phyloP scores from a whole-genome alignment of 495 filamentous ascomycete species.

The Penicillium roqueforti region DNA sequence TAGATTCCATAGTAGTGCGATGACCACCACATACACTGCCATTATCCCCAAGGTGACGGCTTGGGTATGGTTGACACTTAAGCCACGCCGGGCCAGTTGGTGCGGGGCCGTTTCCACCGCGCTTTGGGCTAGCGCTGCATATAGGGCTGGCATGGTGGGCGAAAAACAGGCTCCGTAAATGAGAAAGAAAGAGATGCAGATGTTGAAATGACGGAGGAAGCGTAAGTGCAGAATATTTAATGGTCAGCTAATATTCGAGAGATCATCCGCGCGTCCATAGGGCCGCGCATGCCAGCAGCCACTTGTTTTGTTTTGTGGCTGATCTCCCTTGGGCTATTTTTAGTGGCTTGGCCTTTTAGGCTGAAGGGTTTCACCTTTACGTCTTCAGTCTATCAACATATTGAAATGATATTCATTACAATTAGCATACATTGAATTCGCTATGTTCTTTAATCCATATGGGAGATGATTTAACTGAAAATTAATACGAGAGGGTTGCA shows the following conservation, averaged over 20 bases:
- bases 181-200: not conserved
- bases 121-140: slow-evolving; percentile 22
- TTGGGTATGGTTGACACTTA: slow-evolving; percentile 67
- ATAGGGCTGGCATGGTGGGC: slow-evolving; percentile 31
- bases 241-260: not conserved
- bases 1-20: slow-evolving; percentile 74
- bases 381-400: not conserved
- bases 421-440: not conserved
- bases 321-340: slow-evolving; percentile 5
- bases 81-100: slow-evolving; percentile 42
- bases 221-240: not conserved
- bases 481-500: not conserved
- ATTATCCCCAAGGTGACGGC: slow-evolving; percentile 67
- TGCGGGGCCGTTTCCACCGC: slow-evolving; percentile 28
- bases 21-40: slow-evolving; percentile 65
- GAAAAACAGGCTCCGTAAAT: not conserved
- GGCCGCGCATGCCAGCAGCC: slow-evolving; percentile 3
- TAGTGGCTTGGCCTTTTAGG: not conserved
- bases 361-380: not conserved
- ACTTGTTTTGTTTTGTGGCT: slow-evolving; percentile 1
- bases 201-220: not conserved
- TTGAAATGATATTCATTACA: not conserved
- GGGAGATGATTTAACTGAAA: not conserved
- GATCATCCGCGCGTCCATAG: slow-evolving; percentile 8
- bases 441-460: not conserved